Evolutionary conservation across 208 protist species (phyloP).

Genomic region (Leptomonas pyrrhocoris): DNA sequence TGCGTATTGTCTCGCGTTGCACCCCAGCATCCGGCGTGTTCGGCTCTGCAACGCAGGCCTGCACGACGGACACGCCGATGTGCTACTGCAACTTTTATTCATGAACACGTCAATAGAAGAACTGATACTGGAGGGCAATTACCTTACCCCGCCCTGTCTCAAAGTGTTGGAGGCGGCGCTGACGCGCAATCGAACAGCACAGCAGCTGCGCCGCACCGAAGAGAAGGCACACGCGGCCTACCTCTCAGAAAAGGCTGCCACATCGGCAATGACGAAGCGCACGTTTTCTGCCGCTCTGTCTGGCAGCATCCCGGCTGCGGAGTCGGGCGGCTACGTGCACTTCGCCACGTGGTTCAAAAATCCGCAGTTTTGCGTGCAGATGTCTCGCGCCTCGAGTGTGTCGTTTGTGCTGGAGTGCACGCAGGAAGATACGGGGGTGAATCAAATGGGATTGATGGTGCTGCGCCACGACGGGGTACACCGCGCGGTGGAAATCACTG

Average conservation of each 20-base stretch:
- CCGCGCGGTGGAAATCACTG: no score
- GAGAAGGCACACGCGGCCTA: constrained; percentile 27
- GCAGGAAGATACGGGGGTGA: constrained; percentile 18
- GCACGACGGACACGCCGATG: constrained; percentile 58
- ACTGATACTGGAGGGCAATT: constrained; percentile 55
- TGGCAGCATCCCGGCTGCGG: constrained; percentile 37
- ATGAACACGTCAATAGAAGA: constrained; percentile 53
- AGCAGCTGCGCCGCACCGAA: constrained; percentile 17
- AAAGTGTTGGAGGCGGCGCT: constrained; percentile 12
- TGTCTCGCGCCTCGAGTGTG: constrained; percentile 52
- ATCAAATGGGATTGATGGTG: constrained; percentile 72
- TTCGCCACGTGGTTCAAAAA: constrained; percentile 90
- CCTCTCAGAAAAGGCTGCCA: constrained; percentile 18
- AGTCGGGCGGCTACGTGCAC: constrained; percentile 77
- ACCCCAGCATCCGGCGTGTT: constrained; percentile 66
- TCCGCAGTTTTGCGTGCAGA: constrained; percentile 71
- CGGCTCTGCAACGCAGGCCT: constrained; percentile 64
- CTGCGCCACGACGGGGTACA: constrained; percentile 69
- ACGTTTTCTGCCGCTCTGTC: constrained; percentile 41
- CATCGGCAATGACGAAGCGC: background rate
- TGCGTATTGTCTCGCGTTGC: constrained; percentile 76
- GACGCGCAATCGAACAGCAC: constrained; percentile 12
- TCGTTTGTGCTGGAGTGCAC: constrained; percentile 48
- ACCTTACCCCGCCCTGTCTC: constrained; percentile 43
- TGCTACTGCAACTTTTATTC: constrained; percentile 72